These are phyloP conservation scores for Trichoderma aggressivum DNA, from an alignment of 2,329 filamentous ascomycete genomes.

Conservation along the genomic window DNA sequence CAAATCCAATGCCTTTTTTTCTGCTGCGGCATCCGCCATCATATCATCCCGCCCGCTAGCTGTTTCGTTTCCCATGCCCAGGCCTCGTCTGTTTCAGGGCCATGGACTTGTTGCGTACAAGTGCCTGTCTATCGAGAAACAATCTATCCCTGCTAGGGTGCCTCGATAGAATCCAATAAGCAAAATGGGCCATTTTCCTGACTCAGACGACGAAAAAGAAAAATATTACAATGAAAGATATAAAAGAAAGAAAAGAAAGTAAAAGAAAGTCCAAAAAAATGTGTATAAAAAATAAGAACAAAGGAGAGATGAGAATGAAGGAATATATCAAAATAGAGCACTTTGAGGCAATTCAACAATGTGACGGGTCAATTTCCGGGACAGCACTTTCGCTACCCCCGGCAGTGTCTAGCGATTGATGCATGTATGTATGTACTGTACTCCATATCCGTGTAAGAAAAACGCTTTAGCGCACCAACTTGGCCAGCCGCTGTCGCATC, in stretches of 20 bases:
- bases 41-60: neutral
- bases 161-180: neutral
- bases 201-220: neutral
- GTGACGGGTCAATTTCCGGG: neutral
- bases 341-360: neutral
- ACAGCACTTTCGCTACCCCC: neutral
- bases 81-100: slow-evolving; percentile 9
- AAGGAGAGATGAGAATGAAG: neutral
- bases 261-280: neutral
- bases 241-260: neutral
- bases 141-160: slow-evolving; percentile 9
- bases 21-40: slow-evolving; percentile 1
- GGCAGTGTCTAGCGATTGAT: neutral
- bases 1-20: neutral
- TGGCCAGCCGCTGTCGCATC: neutral
- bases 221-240: neutral
- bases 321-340: neutral
- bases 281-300: neutral
- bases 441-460: neutral
- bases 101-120: neutral
- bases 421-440: neutral
- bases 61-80: slow-evolving; percentile 10
- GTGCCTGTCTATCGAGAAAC: neutral
- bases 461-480: neutral
- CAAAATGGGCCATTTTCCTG: neutral